Evolutionary conservation across 352 stramenopile species (phyloP).

Genomic region (Pythium sp.): DNA sequence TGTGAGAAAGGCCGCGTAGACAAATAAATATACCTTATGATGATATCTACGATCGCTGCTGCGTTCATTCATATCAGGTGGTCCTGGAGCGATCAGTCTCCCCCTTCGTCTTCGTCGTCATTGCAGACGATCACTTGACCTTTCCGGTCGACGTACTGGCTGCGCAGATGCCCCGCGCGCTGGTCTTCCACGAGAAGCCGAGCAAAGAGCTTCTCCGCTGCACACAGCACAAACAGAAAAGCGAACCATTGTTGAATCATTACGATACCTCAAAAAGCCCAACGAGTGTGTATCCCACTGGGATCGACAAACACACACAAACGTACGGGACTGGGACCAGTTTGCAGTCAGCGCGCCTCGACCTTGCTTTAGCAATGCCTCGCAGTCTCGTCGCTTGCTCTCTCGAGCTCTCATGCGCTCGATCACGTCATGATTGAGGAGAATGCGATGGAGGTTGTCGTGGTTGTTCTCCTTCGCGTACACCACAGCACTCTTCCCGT

Average conservation of each 20-base stretch:
- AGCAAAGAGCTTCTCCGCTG: slow-evolving; percentile 46
- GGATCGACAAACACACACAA: background rate
- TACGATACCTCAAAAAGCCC: background rate
- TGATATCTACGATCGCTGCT: slow-evolving; percentile 12
- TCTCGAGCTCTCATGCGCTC: slow-evolving; percentile 37
- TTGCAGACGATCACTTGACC: slow-evolving; percentile 50
- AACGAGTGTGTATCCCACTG: background rate
- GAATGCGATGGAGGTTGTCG: slow-evolving; percentile 31
- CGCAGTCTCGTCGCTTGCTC: slow-evolving; percentile 20
- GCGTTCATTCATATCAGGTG: background rate
- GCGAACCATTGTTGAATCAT: too few relatives aligned
- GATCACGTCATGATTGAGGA: slow-evolving; percentile 46
- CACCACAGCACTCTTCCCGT: slow-evolving; percentile 35
- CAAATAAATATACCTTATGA: slow-evolving; percentile 27
- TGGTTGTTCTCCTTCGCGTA: slow-evolving; percentile 37
- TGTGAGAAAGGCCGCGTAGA: slow-evolving; percentile 9
- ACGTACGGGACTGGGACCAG: slow-evolving; percentile 55
- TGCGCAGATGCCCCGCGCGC: slow-evolving; percentile 48
- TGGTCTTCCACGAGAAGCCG: slow-evolving; percentile 46
- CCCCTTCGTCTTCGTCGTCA: slow-evolving; percentile 24
- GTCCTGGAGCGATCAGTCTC: background rate
- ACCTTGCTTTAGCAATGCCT: slow-evolving; percentile 32
- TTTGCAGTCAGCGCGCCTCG: slow-evolving; percentile 41
- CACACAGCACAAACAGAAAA: slow-evolving; percentile 12
- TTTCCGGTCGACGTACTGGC: slow-evolving; percentile 53